Percentiles rank a stretch among this genome's conserved stretches.
phyloP scores from a whole-genome alignment of 1,284 basidiomycete species.

The Ganoderma meredithae region DNA sequence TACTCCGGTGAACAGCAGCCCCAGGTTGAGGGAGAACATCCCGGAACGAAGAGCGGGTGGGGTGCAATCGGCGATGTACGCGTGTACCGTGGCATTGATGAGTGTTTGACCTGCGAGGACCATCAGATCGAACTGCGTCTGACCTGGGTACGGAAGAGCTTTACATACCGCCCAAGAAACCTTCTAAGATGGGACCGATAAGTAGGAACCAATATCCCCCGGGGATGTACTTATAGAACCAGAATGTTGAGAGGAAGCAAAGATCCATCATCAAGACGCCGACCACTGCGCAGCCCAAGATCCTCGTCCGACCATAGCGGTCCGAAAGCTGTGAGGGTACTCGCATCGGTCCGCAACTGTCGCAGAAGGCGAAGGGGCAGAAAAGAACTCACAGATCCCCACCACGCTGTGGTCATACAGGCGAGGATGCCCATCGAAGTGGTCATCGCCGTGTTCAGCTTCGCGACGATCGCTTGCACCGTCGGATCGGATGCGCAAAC shows the following conservation, averaged over 20 bases:
- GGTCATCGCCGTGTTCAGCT: constrained; percentile 59
- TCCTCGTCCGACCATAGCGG: constrained; percentile 73
- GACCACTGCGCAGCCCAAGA: constrained; percentile 68
- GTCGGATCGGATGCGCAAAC: constrained; percentile 74
- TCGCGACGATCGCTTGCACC: constrained; percentile 77
- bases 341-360: background rate
- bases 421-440: constrained; percentile 76
- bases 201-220: constrained; percentile 89
- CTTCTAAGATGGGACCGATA: constrained; percentile 77
- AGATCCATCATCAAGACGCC: constrained; percentile 74
- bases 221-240: constrained; percentile 66
- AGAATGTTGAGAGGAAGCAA: constrained; percentile 71
- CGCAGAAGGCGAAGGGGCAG: background rate
- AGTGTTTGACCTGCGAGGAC: constrained; percentile 53
- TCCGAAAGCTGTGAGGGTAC: constrained; percentile 70
- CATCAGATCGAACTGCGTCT: background rate
- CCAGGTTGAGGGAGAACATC: constrained; percentile 67
- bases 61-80: constrained; percentile 70
- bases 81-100: constrained; percentile 60
- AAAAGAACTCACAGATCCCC: constrained; percentile 70
- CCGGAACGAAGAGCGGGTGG: constrained; percentile 56
- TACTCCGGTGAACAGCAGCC: constrained; percentile 70
- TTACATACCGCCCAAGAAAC: constrained; percentile 74
- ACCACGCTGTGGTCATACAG: constrained; percentile 84
- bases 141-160: background rate